Evolutionary conservation across 164 flowering plant genomes (phyloP).

Genomic region (Dillenia turbinata): DNA sequence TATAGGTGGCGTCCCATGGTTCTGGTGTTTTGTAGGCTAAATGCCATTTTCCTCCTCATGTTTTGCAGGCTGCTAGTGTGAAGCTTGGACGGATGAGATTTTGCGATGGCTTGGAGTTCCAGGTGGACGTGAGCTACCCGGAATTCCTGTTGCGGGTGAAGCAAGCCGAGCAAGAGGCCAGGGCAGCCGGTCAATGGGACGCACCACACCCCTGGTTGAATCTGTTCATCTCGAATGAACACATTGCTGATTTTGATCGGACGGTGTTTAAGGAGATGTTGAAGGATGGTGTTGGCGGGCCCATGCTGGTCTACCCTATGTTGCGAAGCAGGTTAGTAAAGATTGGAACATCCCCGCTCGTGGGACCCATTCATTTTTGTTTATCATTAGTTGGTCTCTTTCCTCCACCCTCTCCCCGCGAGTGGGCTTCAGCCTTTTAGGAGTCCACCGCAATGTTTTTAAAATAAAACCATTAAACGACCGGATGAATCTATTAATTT

Average conservation of each 20-base stretch:
- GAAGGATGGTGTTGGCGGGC: slow-evolving; percentile 76
- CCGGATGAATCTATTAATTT: too few relatives aligned
- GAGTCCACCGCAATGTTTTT: too few relatives aligned
- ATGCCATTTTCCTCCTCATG: slow-evolving; percentile 6
- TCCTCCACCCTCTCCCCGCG: too few relatives aligned
- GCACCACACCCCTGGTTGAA: slow-evolving; percentile 95
- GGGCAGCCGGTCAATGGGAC: slow-evolving; percentile 65
- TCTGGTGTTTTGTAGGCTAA: neutral
- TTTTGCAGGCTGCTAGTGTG: slow-evolving; percentile 38
- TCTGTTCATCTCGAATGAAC: slow-evolving; percentile 50
- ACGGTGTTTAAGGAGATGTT: slow-evolving; percentile 55
- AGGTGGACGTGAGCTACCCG: slow-evolving; percentile 52
- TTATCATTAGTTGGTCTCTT: too few relatives aligned
- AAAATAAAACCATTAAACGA: too few relatives aligned
- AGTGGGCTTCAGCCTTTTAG: too few relatives aligned
- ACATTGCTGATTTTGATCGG: slow-evolving; percentile 59
- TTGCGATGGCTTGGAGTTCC: slow-evolving; percentile 33
- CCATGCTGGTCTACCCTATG: slow-evolving; percentile 82
- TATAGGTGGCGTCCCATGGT: neutral
- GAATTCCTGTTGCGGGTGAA: slow-evolving; percentile 71
- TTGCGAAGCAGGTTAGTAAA: slow-evolving; percentile 63
- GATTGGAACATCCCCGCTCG: neutral
- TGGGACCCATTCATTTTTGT: too few relatives aligned
- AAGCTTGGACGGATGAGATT: slow-evolving; percentile 47
- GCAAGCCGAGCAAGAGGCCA: slow-evolving; percentile 48